A percentile compares a stretch with the other conserved stretches of the same genome.
Evolutionary conservation across 768 basidiomycete species (phyloP).

Genomic region (Podaxis sp.): DNA sequence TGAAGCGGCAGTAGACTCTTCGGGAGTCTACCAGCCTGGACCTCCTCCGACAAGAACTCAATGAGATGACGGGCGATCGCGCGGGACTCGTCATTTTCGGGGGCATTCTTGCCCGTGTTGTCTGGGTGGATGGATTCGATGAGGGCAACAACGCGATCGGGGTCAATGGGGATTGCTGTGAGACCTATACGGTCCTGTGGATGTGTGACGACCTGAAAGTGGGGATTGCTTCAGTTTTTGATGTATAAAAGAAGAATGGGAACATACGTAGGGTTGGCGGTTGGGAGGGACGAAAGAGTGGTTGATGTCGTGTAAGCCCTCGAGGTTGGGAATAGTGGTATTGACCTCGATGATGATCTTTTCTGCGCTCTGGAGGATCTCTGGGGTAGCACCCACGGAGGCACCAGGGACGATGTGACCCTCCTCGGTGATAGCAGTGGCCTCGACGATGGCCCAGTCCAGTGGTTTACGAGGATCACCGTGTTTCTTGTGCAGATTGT

Average conservation of each 20-base stretch:
- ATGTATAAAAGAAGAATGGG: neutral
- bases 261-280: slow-evolving; percentile 35
- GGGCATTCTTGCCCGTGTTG: slow-evolving; percentile 40
- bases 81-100: slow-evolving; percentile 38
- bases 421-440: slow-evolving; percentile 45
- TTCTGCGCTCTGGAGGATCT: slow-evolving; percentile 43
- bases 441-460: slow-evolving; percentile 48
- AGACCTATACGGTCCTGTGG: slow-evolving; percentile 41
- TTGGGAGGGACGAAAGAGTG: slow-evolving; percentile 38
- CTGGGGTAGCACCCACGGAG: slow-evolving; percentile 43
- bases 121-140: slow-evolving; percentile 36
- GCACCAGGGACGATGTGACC: slow-evolving; percentile 44
- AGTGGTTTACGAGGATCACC: slow-evolving; percentile 40
- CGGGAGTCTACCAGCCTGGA: slow-evolving; percentile 36
- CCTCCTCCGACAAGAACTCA: slow-evolving; percentile 38
- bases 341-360: slow-evolving; percentile 49
- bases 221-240: neutral
- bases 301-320: slow-evolving; percentile 46
- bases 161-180: slow-evolving; percentile 42
- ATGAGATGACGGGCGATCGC: slow-evolving; percentile 43
- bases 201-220: slow-evolving; percentile 33
- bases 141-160: slow-evolving; percentile 43
- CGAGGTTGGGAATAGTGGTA: slow-evolving; percentile 40
- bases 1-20: slow-evolving; percentile 39
- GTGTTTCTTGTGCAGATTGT: slow-evolving; percentile 37